A percentile compares a stretch with the other conserved stretches of the same genome.
phyloP scores from a whole-genome alignment of 768 basidiomycete species.

The Suillus luteus region DNA sequence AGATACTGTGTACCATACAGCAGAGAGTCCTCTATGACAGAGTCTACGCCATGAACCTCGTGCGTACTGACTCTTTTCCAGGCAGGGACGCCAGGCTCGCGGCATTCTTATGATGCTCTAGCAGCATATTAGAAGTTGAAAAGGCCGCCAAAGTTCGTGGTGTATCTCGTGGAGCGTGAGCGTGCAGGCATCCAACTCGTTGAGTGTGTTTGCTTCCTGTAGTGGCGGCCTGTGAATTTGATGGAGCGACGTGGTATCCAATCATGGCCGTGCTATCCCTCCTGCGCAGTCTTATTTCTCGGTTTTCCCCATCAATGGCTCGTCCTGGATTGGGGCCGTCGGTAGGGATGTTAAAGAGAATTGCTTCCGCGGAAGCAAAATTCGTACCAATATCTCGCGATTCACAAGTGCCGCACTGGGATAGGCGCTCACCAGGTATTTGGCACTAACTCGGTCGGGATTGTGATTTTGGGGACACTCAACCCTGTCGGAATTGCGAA shows the following conservation, averaged over 20 bases:
- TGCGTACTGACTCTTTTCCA: not conserved
- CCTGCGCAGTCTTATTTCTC: not conserved
- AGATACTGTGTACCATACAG: not conserved
- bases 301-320: not conserved
- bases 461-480: conserved; percentile 7
- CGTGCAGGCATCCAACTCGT: not conserved
- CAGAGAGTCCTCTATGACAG: not conserved
- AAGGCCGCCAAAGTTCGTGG: not conserved
- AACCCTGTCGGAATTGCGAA: conserved; percentile 14
- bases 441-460: conserved; percentile 3
- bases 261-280: conserved; percentile 9
- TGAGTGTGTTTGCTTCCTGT: not conserved
- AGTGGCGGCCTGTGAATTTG: not conserved
- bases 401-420: not conserved
- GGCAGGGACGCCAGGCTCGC: not conserved
- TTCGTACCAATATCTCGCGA: not conserved
- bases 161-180: not conserved
- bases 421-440: conserved; percentile 10
- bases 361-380: conserved; percentile 12
- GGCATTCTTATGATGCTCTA: not conserved
- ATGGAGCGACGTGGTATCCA: conserved; percentile 19
- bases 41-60: not conserved
- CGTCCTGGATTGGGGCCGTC: not conserved
- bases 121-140: not conserved
- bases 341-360: not conserved